phyloP scores from a whole-genome alignment of 2,329 filamentous ascomycete genomes.

The Phialophora chinensis region DNA sequence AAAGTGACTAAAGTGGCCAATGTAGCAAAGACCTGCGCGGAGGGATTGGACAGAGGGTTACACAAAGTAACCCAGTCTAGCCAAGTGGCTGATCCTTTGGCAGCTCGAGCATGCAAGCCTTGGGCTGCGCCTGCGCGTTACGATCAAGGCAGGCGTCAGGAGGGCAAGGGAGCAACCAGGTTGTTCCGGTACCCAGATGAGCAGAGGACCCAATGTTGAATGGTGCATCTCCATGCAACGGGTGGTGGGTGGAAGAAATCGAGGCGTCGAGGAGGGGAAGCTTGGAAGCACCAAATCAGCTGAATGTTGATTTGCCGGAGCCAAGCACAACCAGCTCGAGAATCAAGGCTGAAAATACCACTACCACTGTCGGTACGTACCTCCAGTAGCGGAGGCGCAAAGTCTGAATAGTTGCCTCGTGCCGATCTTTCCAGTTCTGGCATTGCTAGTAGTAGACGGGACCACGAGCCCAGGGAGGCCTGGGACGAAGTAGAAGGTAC shows the following conservation, averaged over 20 bases:
- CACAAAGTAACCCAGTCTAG: conserved; percentile 11
- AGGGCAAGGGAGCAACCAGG: background rate
- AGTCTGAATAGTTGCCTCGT: too few species aligned
- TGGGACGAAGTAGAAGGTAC: background rate
- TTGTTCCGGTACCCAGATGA: background rate
- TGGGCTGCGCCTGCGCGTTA: background rate
- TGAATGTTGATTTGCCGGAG: background rate
- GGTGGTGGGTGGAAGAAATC: background rate
- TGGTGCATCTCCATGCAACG: background rate
- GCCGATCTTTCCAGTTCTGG: background rate
- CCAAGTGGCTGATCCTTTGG: conserved; percentile 13
- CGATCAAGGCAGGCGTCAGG: background rate
- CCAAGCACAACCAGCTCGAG: background rate
- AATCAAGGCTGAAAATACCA: conserved; percentile 16
- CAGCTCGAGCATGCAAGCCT: conserved; percentile 2
- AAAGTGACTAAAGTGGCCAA: conserved; percentile 15
- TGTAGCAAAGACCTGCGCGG: background rate
- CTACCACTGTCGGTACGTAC: conserved; percentile 15
- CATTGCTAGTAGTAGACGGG: background rate
- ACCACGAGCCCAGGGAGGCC: background rate
- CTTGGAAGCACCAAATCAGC: background rate
- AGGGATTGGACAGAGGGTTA: conserved; percentile 7
- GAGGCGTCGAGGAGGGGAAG: background rate
- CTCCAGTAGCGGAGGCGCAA: background rate
- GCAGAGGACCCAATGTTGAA: background rate